A percentile compares a stretch with the other conserved stretches of the same genome.
These are phyloP conservation scores for Trichoderma arundinaceum DNA, from an alignment of 2,329 filamentous ascomycete genomes.

Conservation along the genomic window DNA sequence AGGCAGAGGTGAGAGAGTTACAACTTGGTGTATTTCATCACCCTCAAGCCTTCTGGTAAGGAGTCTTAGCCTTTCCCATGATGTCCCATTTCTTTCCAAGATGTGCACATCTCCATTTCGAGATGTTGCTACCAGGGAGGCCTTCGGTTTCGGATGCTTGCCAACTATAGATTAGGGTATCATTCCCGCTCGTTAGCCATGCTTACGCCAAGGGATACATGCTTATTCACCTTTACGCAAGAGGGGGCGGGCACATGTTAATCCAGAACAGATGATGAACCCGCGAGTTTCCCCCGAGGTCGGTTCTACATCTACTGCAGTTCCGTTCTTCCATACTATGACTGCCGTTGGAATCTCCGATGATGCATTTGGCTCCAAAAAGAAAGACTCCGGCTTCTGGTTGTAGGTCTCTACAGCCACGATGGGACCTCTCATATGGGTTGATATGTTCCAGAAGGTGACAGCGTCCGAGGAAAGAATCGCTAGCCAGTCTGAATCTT, in stretches of 20 bases:
- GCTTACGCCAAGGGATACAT: neutral
- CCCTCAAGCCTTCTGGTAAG: constrained; percentile 52
- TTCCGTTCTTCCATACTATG: constrained; percentile 68
- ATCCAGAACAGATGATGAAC: constrained; percentile 57
- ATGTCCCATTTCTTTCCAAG: constrained; percentile 48
- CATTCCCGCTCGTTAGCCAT: constrained; percentile 6
- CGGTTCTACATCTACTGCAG: constrained; percentile 12
- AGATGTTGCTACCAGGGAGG: constrained; percentile 53
- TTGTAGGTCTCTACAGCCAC: constrained; percentile 57
- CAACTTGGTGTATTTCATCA: constrained; percentile 56
- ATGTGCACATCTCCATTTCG: constrained; percentile 58
- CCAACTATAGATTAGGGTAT: constrained; percentile 18
- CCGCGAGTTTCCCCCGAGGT: constrained; percentile 41
- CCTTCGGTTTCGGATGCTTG: constrained; percentile 30
- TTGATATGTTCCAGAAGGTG: constrained; percentile 66
- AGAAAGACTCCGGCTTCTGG: constrained; percentile 66
- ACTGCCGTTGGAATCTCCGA: constrained; percentile 56
- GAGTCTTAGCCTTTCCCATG: constrained; percentile 59
- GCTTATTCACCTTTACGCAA: constrained; percentile 50
- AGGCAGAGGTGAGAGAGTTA: constrained; percentile 63
- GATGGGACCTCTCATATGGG: constrained; percentile 61
- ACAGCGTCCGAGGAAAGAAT: constrained; percentile 65
- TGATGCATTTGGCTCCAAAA: constrained; percentile 58
- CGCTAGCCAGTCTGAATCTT: constrained; percentile 68
- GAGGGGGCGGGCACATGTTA: constrained; percentile 53